phyloP scores from a whole-genome alignment of 805 yeast species.

The Brettanomyces anomalus region DNA sequence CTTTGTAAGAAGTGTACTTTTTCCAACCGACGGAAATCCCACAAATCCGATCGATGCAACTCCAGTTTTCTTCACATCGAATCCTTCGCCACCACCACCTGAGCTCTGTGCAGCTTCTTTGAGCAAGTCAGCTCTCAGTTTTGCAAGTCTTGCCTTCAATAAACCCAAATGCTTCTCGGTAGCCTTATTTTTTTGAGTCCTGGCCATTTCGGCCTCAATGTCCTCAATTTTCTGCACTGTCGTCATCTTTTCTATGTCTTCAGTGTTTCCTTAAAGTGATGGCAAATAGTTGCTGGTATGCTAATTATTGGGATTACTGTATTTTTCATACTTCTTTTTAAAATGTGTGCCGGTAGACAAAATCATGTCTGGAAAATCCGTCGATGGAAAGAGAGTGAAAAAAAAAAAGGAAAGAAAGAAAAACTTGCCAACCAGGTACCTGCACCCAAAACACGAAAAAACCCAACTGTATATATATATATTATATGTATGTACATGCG shows the following conservation, averaged over 20 bases:
- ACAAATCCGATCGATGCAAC: slow-evolving; percentile 96
- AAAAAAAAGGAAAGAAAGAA: no score
- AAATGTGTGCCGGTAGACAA: no score
- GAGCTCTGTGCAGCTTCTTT: slow-evolving; percentile 70
- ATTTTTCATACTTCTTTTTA: no score
- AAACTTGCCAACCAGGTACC: no score
- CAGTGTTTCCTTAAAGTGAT: background rate
- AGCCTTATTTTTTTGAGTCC: slow-evolving; percentile 95
- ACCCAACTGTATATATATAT: no score
- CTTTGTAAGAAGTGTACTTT: slow-evolving; percentile 75
- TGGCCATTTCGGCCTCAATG: slow-evolving; percentile 97
- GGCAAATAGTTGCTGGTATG: no score
- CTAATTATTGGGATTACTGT: no score
- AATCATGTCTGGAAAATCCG: no score
- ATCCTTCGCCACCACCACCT: slow-evolving; percentile 89
- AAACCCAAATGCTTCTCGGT: slow-evolving; percentile 97
- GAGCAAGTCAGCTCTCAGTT: slow-evolving; percentile 83
- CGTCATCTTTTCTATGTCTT: slow-evolving; percentile 35
- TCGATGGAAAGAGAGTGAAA: no score
- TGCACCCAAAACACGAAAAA: no score
- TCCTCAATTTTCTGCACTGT: slow-evolving; percentile 70
- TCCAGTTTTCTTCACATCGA: slow-evolving; percentile 98
- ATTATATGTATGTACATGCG: no score
- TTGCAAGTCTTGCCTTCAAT: slow-evolving; percentile 92
- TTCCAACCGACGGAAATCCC: slow-evolving; percentile 96